These are phyloP conservation scores for Spongiforma sp. DNA, from an alignment of 1,284 basidiomycete genomes.

Conservation along the genomic window DNA sequence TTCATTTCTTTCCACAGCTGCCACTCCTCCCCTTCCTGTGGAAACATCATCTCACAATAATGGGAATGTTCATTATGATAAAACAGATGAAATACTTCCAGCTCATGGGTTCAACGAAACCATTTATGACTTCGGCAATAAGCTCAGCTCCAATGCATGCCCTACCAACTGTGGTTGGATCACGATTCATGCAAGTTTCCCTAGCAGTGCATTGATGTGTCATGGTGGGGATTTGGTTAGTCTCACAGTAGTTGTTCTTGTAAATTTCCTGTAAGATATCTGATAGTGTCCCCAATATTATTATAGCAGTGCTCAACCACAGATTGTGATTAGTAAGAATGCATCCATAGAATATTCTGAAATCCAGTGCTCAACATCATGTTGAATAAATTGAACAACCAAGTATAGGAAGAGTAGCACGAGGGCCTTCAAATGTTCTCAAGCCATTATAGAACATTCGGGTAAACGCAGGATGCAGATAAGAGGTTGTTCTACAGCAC, in stretches of 20 bases:
- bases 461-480: too few species aligned
- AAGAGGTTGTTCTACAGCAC: too few species aligned
- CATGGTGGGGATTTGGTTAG: constrained; percentile 83
- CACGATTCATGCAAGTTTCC: constrained; percentile 97
- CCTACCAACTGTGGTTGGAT: constrained; percentile 88
- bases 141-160: constrained; percentile 93
- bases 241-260: constrained; percentile 85
- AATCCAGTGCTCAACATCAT: constrained; percentile 90
- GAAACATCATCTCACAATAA: too few species aligned
- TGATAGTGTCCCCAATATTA: constrained; percentile 41
- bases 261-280: constrained; percentile 93
- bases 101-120: constrained; percentile 95
- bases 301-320: constrained; percentile 20
- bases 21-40: too few species aligned
- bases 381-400: constrained; percentile 83
- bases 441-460: too few species aligned
- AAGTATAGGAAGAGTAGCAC: constrained; percentile 88
- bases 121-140: constrained; percentile 94
- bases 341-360: constrained; percentile 89
- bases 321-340: constrained; percentile 31
- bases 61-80: constrained; percentile 14
- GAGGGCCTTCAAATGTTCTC: too few species aligned
- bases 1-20: too few species aligned
- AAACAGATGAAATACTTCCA: constrained; percentile 88
- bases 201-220: constrained; percentile 82